Evolutionary conservation across 805 yeast species (phyloP).

Genomic region (Brettanomyces anomalus): DNA sequence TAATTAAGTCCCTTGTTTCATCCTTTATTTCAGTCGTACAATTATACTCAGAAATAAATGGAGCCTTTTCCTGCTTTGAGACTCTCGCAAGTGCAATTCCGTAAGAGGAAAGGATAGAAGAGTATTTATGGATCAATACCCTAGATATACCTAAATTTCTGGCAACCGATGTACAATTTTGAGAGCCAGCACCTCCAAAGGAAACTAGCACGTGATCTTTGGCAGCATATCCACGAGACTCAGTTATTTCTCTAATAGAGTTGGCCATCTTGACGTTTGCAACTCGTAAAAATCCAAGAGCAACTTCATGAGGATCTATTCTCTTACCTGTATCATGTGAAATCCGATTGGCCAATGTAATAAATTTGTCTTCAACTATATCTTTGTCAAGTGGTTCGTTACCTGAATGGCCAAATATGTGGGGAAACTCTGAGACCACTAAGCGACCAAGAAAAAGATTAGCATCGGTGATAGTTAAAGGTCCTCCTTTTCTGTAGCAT

Average conservation of each 20-base stretch:
- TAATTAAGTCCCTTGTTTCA: conserved; percentile 18
- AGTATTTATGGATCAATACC: conserved; percentile 65
- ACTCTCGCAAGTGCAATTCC: conserved; percentile 61
- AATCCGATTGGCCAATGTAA: conserved; percentile 41
- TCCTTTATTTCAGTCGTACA: conserved; percentile 14
- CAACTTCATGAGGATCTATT: conserved; percentile 55
- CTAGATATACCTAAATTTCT: conserved; percentile 52
- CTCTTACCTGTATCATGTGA: conserved; percentile 28
- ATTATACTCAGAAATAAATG: conserved; percentile 7
- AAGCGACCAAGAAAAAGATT: conserved; percentile 62
- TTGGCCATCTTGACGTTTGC: conserved; percentile 81
- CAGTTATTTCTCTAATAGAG: conserved; percentile 72
- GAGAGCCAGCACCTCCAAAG: conserved; percentile 90
- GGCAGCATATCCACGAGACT: conserved; percentile 63
- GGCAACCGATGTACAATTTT: conserved; percentile 70
- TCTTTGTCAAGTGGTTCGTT: conserved; percentile 55
- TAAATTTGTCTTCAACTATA: conserved; percentile 41
- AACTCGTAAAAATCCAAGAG: conserved; percentile 67
- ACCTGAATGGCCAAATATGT: conserved; percentile 73
- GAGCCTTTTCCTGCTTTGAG: conserved; percentile 21
- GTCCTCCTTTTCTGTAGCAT: conserved; percentile 77
- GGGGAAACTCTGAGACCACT: conserved; percentile 64
- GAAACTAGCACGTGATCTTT: conserved; percentile 60
- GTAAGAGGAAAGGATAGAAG: conserved; percentile 70
- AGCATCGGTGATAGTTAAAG: conserved; percentile 77